These are phyloP conservation scores for Ramalina peruviana DNA, from an alignment of 495 filamentous ascomycete species.

Conservation along the genomic window DNA sequence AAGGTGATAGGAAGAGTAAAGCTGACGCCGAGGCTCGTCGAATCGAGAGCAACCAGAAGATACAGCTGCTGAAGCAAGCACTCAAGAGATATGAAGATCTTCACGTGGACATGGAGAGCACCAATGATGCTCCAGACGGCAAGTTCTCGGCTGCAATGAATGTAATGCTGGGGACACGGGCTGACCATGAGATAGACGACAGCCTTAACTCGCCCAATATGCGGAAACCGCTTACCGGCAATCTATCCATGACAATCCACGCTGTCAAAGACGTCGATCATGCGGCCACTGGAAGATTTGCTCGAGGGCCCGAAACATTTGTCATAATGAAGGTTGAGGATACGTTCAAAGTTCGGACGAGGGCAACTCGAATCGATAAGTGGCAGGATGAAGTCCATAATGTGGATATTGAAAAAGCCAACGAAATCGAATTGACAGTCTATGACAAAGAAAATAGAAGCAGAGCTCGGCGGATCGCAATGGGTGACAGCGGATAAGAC, in stretches of 20 bases:
- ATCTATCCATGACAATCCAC: conserved; percentile 70
- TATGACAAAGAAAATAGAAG: conserved; percentile 98
- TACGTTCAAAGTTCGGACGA: conserved; percentile 76
- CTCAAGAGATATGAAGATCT: conserved; percentile 95
- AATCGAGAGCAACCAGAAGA: conserved; percentile 95
- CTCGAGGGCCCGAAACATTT: conserved; percentile 84
- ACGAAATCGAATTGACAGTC: conserved; percentile 93
- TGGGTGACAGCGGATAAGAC: conserved; percentile 97
- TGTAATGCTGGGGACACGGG: neutral
- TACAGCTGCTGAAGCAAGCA: conserved; percentile 87
- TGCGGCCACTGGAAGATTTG: conserved; percentile 71
- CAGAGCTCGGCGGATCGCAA: conserved; percentile 75
- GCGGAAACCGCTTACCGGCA: conserved; percentile 83
- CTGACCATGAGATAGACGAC: conserved; percentile 51
- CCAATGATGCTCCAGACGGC: conserved; percentile 73
- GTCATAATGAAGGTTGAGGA: conserved; percentile 95
- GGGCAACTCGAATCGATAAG: conserved; percentile 66
- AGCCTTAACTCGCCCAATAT: conserved; percentile 90
- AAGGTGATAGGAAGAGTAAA: conserved; percentile 92
- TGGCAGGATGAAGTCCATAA: conserved; percentile 87
- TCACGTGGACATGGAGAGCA: conserved; percentile 83
- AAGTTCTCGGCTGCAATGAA: conserved; percentile 17
- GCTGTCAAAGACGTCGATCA: conserved; percentile 93
- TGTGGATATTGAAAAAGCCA: conserved; percentile 91
- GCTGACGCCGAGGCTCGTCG: conserved; percentile 78